Conservation (phyloP, 73 alveolate genomes). For the Durusdinium trenchii region DNA sequence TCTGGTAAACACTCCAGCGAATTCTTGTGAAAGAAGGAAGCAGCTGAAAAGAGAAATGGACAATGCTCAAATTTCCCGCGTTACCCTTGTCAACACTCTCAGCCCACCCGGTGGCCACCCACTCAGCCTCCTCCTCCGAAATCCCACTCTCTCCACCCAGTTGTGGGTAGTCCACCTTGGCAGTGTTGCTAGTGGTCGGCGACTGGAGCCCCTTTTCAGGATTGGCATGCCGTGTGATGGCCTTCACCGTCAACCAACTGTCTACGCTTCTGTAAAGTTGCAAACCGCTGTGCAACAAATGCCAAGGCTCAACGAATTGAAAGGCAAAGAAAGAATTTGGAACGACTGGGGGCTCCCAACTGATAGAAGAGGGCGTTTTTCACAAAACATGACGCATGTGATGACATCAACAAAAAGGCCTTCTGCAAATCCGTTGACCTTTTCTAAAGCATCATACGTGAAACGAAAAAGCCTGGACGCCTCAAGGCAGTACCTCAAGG, state of each 20-base stretch:
- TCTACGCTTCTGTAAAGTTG: neutral
- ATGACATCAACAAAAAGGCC: neutral
- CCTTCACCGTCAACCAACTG: neutral
- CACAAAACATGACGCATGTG: neutral
- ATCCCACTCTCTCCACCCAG: conserved; percentile 75
- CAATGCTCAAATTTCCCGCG: no score
- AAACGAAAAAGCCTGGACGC: neutral
- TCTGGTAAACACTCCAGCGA: no score
- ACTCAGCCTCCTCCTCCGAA: conserved; percentile 50
- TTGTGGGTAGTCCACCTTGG: conserved; percentile 64
- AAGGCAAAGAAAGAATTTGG: no score
- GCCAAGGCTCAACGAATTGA: neutral
- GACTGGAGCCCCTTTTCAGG: neutral
- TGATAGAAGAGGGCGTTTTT: neutral
- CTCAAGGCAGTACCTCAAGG: neutral
- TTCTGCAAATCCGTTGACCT: neutral
- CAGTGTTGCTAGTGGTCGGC: neutral
- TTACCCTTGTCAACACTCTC: neutral
- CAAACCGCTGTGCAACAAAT: neutral
- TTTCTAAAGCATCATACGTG: no score
- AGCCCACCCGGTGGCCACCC: neutral
- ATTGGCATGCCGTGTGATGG: neutral
- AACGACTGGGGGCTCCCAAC: neutral
- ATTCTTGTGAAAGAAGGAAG: no score
- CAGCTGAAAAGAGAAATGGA: no score